Evolutionary conservation across 495 filamentous ascomycete species (phyloP).

Genomic region (Astrothelium subdiscretum): DNA sequence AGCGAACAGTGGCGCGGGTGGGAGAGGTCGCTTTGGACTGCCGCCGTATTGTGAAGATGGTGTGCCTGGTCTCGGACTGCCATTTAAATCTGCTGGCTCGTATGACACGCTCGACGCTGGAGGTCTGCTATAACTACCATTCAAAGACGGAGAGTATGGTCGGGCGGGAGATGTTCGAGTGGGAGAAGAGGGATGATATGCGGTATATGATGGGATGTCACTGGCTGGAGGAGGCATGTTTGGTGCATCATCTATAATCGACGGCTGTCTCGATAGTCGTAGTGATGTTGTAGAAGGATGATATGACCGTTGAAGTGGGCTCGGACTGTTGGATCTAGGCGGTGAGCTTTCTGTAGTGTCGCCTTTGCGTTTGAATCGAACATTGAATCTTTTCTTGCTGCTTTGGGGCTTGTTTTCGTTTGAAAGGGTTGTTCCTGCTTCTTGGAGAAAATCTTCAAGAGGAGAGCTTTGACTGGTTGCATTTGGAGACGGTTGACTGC

Average conservation of each 20-base stretch:
- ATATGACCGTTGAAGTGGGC: constrained; percentile 29
- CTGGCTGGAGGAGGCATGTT: constrained; percentile 43
- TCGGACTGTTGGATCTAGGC: constrained; percentile 20
- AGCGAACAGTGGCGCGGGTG: constrained; percentile 77
- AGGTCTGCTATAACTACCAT: constrained; percentile 49
- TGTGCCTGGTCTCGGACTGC: constrained; percentile 79
- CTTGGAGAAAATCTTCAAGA: constrained; percentile 10
- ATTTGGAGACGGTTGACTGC: neutral
- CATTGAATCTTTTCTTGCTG: constrained; percentile 17
- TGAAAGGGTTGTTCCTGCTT: constrained; percentile 14
- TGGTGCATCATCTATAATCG: constrained; percentile 43
- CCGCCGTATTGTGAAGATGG: constrained; percentile 78
- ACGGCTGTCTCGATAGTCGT: constrained; percentile 39
- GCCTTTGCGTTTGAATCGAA: constrained; percentile 17
- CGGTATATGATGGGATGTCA: constrained; percentile 37
- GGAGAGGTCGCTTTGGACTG: constrained; percentile 76
- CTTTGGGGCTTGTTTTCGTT: constrained; percentile 2
- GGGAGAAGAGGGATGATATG: constrained; percentile 30
- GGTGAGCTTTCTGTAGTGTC: constrained; percentile 13
- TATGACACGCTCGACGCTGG: constrained; percentile 59
- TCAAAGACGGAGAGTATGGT: constrained; percentile 64
- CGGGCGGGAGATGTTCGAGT: constrained; percentile 47
- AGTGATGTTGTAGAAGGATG: constrained; percentile 24
- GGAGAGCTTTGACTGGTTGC: constrained; percentile 6
- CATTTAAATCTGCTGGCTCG: constrained; percentile 80